Conservation (phyloP, 2,329 filamentous ascomycete species). For the Ophiocordyceps australis region DNA sequence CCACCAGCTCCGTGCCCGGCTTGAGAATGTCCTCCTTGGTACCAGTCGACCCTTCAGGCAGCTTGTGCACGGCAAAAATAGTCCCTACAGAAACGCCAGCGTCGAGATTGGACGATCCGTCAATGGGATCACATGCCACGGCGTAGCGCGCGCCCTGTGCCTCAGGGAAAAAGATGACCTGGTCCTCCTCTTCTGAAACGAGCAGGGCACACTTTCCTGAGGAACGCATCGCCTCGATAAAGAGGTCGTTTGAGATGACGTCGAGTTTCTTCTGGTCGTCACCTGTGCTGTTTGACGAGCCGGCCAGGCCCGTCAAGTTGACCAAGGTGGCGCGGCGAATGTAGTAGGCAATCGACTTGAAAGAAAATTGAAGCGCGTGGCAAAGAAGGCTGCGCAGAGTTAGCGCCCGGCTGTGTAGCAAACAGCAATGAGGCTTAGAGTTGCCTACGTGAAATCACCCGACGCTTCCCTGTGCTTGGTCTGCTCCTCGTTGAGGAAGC, state of each 20-base stretch:
- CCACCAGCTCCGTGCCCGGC: slow-evolving; percentile 80
- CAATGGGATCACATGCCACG: slow-evolving; percentile 93
- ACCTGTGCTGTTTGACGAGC: slow-evolving; percentile 85
- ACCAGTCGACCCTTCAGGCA: slow-evolving; percentile 56
- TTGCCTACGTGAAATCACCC: slow-evolving; percentile 90
- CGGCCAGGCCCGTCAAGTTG: slow-evolving; percentile 87
- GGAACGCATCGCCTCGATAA: slow-evolving; percentile 86
- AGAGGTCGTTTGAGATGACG: slow-evolving; percentile 96
- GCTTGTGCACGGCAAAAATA: slow-evolving; percentile 88
- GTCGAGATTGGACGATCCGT: slow-evolving; percentile 93
- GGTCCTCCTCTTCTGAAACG: slow-evolving; percentile 96
- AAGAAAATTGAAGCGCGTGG: slow-evolving; percentile 96
- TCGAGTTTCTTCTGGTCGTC: slow-evolving; percentile 99
- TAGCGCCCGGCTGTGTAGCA: neutral
- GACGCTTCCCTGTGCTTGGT: slow-evolving; percentile 84
- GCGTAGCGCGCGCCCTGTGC: slow-evolving; percentile 69
- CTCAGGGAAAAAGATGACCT: slow-evolving; percentile 73
- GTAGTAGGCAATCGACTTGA: slow-evolving; percentile 99
- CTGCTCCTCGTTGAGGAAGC: slow-evolving; percentile 94
- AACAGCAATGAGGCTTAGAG: too few species aligned
- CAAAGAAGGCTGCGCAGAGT: slow-evolving; percentile 54
- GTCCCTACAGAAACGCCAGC: slow-evolving; percentile 95
- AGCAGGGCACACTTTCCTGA: slow-evolving; percentile 80
- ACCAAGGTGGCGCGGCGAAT: slow-evolving; percentile 90
- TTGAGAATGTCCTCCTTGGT: slow-evolving; percentile 73